These are phyloP conservation scores for Leucocoprinus birnbaumii DNA, from an alignment of 768 basidiomycete genomes.

Conservation along the genomic window DNA sequence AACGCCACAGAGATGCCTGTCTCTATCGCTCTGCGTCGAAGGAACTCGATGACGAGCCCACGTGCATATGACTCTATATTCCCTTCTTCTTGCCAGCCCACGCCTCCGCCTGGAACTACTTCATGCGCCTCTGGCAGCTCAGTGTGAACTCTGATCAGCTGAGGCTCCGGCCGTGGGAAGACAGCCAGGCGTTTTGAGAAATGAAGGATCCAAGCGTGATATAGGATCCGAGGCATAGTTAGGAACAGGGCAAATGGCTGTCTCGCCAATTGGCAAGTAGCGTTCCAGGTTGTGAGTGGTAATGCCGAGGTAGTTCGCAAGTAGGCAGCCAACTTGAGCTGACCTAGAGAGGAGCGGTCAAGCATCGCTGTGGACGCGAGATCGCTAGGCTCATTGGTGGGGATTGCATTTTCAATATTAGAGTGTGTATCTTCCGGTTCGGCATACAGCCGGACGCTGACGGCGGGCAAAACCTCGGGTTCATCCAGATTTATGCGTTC, in stretches of 20 bases:
- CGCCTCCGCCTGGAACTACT: conserved; percentile 23
- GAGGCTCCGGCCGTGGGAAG: conserved; percentile 57
- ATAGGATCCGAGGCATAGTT: conserved; percentile 58
- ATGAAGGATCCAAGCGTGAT: conserved; percentile 58
- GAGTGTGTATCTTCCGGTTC: conserved; percentile 14
- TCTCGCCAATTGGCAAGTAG: conserved; percentile 35
- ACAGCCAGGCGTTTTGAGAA: conserved; percentile 56
- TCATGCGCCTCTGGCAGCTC: background rate
- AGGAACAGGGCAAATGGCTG: conserved; percentile 54
- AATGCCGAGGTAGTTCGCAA: conserved; percentile 32
- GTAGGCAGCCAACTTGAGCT: conserved; percentile 53
- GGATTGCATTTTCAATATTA: background rate
- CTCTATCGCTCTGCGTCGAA: conserved; percentile 16
- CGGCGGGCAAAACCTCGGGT: conserved; percentile 26
- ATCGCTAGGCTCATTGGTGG: background rate
- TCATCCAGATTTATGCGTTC: conserved; percentile 11
- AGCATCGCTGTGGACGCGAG: background rate
- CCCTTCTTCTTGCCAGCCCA: conserved; percentile 31
- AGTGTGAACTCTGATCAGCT: conserved; percentile 21
- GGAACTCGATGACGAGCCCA: conserved; percentile 27
- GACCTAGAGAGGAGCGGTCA: conserved; percentile 18
- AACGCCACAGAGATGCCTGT: conserved; percentile 34
- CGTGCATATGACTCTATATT: conserved; percentile 31
- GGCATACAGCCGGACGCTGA: conserved; percentile 40
- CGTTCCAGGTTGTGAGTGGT: conserved; percentile 36